phyloP scores from a whole-genome alignment of 345 rosid species.

The Salix koriyanagi region DNA sequence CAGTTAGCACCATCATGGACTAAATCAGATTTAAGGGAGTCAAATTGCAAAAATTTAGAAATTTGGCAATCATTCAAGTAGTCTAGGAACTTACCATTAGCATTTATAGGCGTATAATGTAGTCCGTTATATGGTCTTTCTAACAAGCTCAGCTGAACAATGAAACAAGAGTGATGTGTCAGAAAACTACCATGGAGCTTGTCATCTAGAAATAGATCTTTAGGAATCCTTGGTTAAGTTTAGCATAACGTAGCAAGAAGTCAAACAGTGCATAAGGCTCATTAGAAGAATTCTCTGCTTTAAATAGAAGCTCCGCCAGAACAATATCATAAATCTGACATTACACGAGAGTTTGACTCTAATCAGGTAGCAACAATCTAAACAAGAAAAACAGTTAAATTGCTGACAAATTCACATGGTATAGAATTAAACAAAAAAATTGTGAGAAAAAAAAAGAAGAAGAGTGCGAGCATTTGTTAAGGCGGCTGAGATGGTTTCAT shows the following conservation, averaged over 20 bases:
- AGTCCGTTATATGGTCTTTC: constrained; percentile 27
- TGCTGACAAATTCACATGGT: not conserved
- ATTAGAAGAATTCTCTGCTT: too few relatives aligned
- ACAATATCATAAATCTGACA: not conserved
- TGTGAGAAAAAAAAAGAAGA: not conserved
- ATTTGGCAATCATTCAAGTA: constrained; percentile 1
- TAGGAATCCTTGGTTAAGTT: constrained; percentile 3
- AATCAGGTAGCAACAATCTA: not conserved
- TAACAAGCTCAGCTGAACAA: constrained; percentile 40
- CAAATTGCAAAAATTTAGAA: not conserved
- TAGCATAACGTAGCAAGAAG: constrained; percentile 4
- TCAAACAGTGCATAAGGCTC: not conserved
- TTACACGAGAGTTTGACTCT: not conserved
- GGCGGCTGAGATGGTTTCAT: too few relatives aligned
- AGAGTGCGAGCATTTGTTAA: not conserved
- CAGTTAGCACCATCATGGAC: not conserved
- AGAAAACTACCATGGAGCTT: constrained; percentile 2
- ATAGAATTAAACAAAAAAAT: not conserved
- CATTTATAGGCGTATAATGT: constrained; percentile 30
- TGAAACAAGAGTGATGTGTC: constrained; percentile 6
- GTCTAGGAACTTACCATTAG: constrained; percentile 40
- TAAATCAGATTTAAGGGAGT: constrained; percentile 1
- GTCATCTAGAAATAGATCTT: constrained; percentile 7
- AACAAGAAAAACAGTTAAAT: not conserved
- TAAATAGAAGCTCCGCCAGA: not conserved